Evolutionary conservation across 352 stramenopile genomes (phyloP).

Genomic region (Stephanocyclus meneghinianus): DNA sequence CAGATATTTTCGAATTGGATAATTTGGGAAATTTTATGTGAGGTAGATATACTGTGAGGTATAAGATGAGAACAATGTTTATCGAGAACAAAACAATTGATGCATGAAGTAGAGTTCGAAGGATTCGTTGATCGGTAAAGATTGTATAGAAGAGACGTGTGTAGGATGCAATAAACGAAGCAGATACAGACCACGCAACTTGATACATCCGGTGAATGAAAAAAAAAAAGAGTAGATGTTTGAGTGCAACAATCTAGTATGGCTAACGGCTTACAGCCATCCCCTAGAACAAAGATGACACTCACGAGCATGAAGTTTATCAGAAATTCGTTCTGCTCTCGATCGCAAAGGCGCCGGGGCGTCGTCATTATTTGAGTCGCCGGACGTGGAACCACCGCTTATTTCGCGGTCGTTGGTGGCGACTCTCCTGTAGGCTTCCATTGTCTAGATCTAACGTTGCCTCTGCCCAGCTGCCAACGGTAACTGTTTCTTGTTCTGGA

Average conservation of each 20-base stretch:
- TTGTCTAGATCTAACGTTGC: neutral
- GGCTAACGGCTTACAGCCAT: neutral
- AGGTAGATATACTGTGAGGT: slow-evolving; percentile 75
- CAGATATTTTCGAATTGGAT: slow-evolving; percentile 48
- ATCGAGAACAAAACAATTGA: slow-evolving; percentile 49
- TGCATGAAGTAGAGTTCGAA: slow-evolving; percentile 58
- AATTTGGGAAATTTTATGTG: slow-evolving; percentile 39
- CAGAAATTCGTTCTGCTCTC: slow-evolving; percentile 38
- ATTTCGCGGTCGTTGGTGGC: slow-evolving; percentile 5
- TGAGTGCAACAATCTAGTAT: neutral
- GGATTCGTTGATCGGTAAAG: slow-evolving; percentile 47
- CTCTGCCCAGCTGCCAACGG: neutral
- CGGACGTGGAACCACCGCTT: neutral
- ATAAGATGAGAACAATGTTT: slow-evolving; percentile 56
- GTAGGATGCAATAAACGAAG: slow-evolving; percentile 24
- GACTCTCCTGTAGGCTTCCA: slow-evolving; percentile 18
- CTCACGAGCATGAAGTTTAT: slow-evolving; percentile 50
- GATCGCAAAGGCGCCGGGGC: neutral
- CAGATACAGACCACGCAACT: slow-evolving; percentile 43
- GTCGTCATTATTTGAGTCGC: neutral
- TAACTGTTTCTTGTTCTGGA: neutral
- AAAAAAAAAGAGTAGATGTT: neutral
- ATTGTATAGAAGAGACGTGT: slow-evolving; percentile 56
- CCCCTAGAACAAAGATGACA: neutral
- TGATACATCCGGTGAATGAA: neutral